Conservation (phyloP, 2,329 filamentous ascomycete genomes). For the Ophiostoma piceae region DNA sequence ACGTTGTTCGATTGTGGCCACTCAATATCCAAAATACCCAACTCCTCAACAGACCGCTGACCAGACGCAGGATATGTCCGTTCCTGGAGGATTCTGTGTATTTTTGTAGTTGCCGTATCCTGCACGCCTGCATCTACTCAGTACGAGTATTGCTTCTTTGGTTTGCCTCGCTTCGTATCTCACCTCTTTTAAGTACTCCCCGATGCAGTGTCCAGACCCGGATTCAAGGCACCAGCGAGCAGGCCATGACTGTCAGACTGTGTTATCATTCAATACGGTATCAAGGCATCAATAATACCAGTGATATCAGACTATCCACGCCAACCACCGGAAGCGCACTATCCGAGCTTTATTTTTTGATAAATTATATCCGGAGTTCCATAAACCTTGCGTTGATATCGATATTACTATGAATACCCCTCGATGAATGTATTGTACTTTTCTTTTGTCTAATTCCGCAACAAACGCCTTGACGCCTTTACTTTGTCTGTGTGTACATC, state of each 20-base stretch:
- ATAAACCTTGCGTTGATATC: not conserved
- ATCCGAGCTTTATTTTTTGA: not conserved
- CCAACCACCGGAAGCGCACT: not conserved
- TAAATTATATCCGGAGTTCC: too few species aligned
- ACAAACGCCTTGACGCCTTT: not conserved
- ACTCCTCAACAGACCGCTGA: not conserved
- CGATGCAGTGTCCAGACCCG: conserved; percentile 2
- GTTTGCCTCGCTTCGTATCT: not conserved
- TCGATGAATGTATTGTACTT: not conserved
- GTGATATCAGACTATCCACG: not conserved
- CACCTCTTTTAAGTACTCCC: conserved; percentile 8
- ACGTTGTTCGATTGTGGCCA: conserved; percentile 3
- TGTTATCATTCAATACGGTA: not conserved
- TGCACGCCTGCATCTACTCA: too few species aligned
- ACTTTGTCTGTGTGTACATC: not conserved
- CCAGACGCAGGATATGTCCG: conserved; percentile 3
- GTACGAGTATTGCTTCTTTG: not conserved
- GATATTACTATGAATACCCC: not conserved
- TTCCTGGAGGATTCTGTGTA: not conserved
- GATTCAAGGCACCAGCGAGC: not conserved
- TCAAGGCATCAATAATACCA: not conserved
- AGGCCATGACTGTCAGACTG: not conserved
- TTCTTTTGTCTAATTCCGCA: not conserved
- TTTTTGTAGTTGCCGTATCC: not conserved
- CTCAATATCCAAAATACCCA: not conserved